These are phyloP conservation scores for Aspergillus pseudoviridinutans DNA, from an alignment of 2,329 filamentous ascomycete genomes.

Conservation along the genomic window DNA sequence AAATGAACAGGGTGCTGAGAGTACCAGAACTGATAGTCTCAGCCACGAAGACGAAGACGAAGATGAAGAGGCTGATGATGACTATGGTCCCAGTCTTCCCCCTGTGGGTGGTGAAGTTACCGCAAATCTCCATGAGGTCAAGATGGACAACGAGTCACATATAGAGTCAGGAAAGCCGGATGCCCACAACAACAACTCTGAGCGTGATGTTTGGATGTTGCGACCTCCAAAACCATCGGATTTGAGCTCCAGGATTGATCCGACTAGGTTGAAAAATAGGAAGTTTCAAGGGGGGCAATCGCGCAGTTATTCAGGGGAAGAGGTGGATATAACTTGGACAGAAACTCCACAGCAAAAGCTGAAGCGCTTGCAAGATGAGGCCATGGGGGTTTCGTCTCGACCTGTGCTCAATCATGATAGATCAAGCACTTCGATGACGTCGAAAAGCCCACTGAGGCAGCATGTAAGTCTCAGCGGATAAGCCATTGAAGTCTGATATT, in stretches of 20 bases:
- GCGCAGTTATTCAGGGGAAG: constrained; percentile 32
- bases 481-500: background rate
- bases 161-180: background rate
- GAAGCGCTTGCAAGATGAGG: constrained; percentile 72
- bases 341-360: constrained; percentile 88
- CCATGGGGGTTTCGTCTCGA: constrained; percentile 63
- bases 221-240: constrained; percentile 58
- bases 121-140: background rate
- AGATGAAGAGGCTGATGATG: constrained; percentile 34
- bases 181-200: constrained; percentile 35
- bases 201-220: constrained; percentile 84
- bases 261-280: constrained; percentile 75
- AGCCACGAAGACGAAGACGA: constrained; percentile 22
- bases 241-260: constrained; percentile 64
- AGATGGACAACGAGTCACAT: background rate
- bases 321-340: constrained; percentile 67
- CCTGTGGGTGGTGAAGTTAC: constrained; percentile 18
- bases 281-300: constrained; percentile 71
- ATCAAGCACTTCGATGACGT: constrained; percentile 24
- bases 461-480: constrained; percentile 43
- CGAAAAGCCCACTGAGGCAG: constrained; percentile 53
- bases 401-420: background rate
- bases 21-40: background rate
- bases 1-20: background rate
- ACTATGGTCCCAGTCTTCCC: constrained; percentile 41